These are phyloP conservation scores for Forsythia viridissima DNA, from an alignment of 257 asterid genomes.

Conservation along the genomic window DNA sequence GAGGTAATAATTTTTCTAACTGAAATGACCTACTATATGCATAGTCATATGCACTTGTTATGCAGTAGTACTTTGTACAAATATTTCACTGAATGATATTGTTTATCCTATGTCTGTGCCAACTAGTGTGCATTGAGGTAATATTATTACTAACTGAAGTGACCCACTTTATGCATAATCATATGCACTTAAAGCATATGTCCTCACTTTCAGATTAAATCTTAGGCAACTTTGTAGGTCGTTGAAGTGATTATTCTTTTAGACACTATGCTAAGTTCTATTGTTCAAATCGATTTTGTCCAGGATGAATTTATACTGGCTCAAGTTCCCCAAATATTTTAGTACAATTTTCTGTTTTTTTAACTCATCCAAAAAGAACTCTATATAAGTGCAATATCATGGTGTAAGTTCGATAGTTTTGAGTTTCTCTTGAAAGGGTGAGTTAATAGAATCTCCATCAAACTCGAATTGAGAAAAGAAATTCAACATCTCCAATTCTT, in stretches of 20 bases:
- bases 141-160: no score
- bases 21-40: background rate
- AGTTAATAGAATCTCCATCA: background rate
- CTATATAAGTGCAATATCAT: background rate
- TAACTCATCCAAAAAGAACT: no score
- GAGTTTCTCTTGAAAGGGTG: background rate
- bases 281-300: background rate
- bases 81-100: slow-evolving; percentile 1
- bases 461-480: no score
- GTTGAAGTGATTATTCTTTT: background rate
- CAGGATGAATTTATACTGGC: slow-evolving; percentile 1
- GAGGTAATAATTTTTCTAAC: background rate
- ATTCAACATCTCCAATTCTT: background rate
- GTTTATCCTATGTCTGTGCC: background rate
- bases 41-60: background rate
- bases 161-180: background rate
- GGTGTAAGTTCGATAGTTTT: background rate
- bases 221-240: background rate
- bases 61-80: background rate
- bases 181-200: background rate
- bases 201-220: background rate
- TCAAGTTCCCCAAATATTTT: no score
- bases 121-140: background rate
- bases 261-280: background rate
- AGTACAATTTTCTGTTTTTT: background rate